Base-by-base conservation (phyloP, 2,329 filamentous ascomycete species). In the Penicillium sclerotiorum region DNA sequence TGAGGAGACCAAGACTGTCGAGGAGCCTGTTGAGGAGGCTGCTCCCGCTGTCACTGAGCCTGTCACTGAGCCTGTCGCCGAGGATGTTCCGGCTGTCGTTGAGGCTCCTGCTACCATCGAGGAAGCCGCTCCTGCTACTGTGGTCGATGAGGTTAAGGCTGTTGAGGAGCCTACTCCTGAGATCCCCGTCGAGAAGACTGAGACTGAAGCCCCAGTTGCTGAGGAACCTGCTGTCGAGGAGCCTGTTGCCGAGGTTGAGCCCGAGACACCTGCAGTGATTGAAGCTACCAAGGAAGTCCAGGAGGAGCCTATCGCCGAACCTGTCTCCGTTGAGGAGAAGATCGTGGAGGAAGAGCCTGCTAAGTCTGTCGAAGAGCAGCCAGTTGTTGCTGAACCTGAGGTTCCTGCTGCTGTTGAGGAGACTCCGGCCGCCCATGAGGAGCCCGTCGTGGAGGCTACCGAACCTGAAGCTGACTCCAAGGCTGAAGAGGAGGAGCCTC, bases 21-120 rank as follows among this genome's bases (percentile, higher is more conserved):
- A 39, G 17, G 36, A 37, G 18, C 38, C 44, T 2, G 43, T 33
- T n/a, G 32, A 41, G n/a, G 55, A 57, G 23, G 15, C 62, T 46
- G 17, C 30, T 7, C 32, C 46, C 12, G 32, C 13, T 21, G 21
- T 30, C 2, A 48, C 52, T 25, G 46, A 50, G 13, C 20, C 33
- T 20, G 38, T 39, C 3, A 17, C 5, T n/a, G 43, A 54, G 20
- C 39, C 46, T 11, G 40, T 41, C 9, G 45, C 37, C 2, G 47
- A 51, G 11, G 44, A 51, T 43, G 28, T 44, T 49, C 18, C 40
- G 27, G 37, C 18, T 44, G 53, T 50, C 20, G 47, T 36, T 18
- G 27, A 33, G 13, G 42, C 45, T 18, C n/a, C 30, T 20, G 22
- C 39, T 28, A 25, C 21, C 13, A 43, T 57, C n/a, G 45, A 49